phyloP scores from a whole-genome alignment of 768 basidiomycete genomes.

The Trametes villosa region DNA sequence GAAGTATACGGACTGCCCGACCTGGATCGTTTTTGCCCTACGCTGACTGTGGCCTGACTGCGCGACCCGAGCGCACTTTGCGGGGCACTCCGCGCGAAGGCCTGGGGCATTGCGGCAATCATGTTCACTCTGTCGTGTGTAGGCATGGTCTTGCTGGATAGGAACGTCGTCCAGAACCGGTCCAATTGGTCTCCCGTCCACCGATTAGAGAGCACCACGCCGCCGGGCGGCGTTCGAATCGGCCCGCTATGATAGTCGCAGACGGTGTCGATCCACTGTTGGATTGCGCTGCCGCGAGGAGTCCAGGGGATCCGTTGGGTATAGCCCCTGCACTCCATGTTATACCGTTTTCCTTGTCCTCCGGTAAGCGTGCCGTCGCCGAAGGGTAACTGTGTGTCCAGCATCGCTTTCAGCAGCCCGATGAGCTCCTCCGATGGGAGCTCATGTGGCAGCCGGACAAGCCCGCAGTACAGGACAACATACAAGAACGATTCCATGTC shows the following conservation, averaged over 20 bases:
- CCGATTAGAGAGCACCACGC: too few species aligned
- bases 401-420: neutral
- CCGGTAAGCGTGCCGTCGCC: neutral
- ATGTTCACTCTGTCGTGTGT: neutral
- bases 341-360: neutral
- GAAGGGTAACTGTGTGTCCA: neutral
- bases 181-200: neutral
- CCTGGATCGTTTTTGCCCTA: too few species aligned
- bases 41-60: too few species aligned
- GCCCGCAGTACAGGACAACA: conserved; percentile 1
- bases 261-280: neutral
- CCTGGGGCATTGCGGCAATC: neutral
- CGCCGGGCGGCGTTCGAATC: neutral
- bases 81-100: neutral
- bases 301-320: neutral
- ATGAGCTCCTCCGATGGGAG: neutral
- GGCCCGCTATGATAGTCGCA: neutral
- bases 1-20: too few species aligned
- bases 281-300: neutral
- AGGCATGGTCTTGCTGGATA: too few species aligned
- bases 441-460: neutral
- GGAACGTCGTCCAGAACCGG: neutral
- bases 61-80: neutral
- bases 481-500: conserved; percentile 11
- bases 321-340: neutral